Evolutionary conservation across 2,329 filamentous ascomycete genomes (phyloP).

Genomic region (Talaromyces sp.): DNA sequence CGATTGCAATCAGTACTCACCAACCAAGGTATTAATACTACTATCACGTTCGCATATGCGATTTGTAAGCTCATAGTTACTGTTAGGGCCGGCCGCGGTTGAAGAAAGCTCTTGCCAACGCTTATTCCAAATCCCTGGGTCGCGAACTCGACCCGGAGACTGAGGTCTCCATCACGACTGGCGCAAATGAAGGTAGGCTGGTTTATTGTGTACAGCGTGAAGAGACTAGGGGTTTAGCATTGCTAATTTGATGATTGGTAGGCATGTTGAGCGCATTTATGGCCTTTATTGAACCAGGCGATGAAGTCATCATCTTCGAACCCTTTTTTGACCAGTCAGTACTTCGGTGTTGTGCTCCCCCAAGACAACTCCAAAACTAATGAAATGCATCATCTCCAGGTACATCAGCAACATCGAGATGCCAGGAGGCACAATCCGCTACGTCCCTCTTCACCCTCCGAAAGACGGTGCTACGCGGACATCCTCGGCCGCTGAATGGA

Average conservation of each 20-base stretch:
- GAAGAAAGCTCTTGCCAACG: conserved; percentile 86
- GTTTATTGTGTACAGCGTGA: neutral
- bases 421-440: conserved; percentile 90
- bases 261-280: conserved; percentile 97
- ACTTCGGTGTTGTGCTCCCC: conserved; percentile 36
- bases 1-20: conserved; percentile 98
- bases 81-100: conserved; percentile 72
- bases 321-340: conserved; percentile 93
- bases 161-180: conserved; percentile 89
- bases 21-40: conserved; percentile 62
- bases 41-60: neutral
- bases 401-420: conserved; percentile 99
- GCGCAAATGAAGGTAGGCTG: conserved; percentile 45
- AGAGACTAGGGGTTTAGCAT: neutral
- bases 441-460: conserved; percentile 91
- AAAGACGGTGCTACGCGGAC: conserved; percentile 72
- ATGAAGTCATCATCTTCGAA: conserved; percentile 97
- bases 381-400: conserved; percentile 28
- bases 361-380: neutral
- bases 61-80: neutral
- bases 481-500: conserved; percentile 84
- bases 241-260: conserved; percentile 19
- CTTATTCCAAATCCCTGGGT: conserved; percentile 87
- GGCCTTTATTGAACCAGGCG: conserved; percentile 89
- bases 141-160: conserved; percentile 78